Percentiles rank a stretch among this genome's conserved stretches.
phyloP scores from a whole-genome alignment of 108 stramenopile species.

The Epithemia pelagica region DNA sequence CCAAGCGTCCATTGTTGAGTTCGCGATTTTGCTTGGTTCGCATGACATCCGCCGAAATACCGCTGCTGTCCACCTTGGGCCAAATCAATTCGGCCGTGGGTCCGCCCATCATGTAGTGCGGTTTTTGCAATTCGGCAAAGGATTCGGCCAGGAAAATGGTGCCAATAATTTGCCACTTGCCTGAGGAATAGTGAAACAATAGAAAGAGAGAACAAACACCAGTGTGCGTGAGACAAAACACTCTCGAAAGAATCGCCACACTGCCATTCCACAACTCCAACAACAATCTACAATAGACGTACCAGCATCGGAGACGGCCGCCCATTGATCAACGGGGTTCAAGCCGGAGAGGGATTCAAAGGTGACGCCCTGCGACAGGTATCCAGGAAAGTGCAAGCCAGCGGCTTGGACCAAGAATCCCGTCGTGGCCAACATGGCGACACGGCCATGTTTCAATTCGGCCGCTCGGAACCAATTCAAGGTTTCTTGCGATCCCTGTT shows the following conservation, averaged over 20 bases:
- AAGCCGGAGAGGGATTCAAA: constrained; percentile 68
- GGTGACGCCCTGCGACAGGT: constrained; percentile 50
- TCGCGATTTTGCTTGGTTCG: constrained; percentile 50
- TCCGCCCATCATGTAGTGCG: constrained; percentile 86
- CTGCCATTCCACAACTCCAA: too few species aligned
- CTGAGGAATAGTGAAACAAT: constrained; percentile 6
- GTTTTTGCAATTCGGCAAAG: constrained; percentile 52
- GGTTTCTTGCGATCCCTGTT: constrained; percentile 59
- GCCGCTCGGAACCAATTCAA: constrained; percentile 79
- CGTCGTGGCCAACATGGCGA: constrained; percentile 81
- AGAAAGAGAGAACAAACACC: not conserved
- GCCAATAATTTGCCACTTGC: constrained; percentile 76
- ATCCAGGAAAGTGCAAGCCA: constrained; percentile 78
- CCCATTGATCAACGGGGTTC: constrained; percentile 82
- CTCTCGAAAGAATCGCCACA: too few species aligned
- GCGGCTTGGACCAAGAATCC: constrained; percentile 72
- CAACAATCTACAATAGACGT: too few species aligned
- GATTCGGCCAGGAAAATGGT: constrained; percentile 76
- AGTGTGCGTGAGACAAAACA: not conserved
- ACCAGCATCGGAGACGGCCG: constrained; percentile 59
- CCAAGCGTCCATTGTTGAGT: constrained; percentile 50
- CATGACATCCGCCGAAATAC: constrained; percentile 51
- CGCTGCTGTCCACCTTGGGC: constrained; percentile 79
- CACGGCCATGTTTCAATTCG: constrained; percentile 81
- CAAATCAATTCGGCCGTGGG: constrained; percentile 66